phyloP scores from a whole-genome alignment of 495 filamentous ascomycete genomes.

The Sporormia fimetaria region DNA sequence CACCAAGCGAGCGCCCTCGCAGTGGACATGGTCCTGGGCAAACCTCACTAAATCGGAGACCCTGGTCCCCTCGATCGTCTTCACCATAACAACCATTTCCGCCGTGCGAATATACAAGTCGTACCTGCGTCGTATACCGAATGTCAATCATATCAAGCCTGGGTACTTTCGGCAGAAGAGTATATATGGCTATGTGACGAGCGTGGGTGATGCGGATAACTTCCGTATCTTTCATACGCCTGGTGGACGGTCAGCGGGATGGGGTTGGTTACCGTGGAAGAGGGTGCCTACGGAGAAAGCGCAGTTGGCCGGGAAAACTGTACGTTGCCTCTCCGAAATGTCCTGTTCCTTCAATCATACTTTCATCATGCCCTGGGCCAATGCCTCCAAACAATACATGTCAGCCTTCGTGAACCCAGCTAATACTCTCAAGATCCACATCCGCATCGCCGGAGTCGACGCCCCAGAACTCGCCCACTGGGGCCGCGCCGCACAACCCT shows the following conservation, averaged over 20 bases:
- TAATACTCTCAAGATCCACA: conserved; percentile 52
- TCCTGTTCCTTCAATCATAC: conserved; percentile 3
- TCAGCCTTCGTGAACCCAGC: too few relatives aligned
- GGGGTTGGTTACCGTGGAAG: conserved; percentile 78
- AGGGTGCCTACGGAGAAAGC: conserved; percentile 55
- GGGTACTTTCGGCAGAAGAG: conserved; percentile 56
- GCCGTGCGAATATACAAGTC: conserved; percentile 52
- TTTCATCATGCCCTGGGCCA: background rate
- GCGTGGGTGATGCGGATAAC: conserved; percentile 91
- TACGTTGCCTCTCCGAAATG: conserved; percentile 34
- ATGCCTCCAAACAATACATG: too few relatives aligned
- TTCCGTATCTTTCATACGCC: conserved; percentile 92
- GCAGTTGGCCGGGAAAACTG: conserved; percentile 64
- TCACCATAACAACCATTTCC: conserved; percentile 53
- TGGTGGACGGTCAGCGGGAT: conserved; percentile 72
- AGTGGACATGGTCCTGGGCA: conserved; percentile 46
- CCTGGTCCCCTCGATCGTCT: conserved; percentile 54
- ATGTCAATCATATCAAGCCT: conserved; percentile 56
- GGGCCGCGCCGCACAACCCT: conserved; percentile 76
- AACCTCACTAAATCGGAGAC: conserved; percentile 54
- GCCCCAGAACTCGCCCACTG: conserved; percentile 91
- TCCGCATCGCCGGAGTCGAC: conserved; percentile 84
- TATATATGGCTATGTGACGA: conserved; percentile 75
- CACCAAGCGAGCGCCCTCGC: conserved; percentile 23
- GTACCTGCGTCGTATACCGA: conserved; percentile 74